Evolutionary conservation across 495 filamentous ascomycete genomes (phyloP).

Genomic region (Talaromyces thailandensis): DNA sequence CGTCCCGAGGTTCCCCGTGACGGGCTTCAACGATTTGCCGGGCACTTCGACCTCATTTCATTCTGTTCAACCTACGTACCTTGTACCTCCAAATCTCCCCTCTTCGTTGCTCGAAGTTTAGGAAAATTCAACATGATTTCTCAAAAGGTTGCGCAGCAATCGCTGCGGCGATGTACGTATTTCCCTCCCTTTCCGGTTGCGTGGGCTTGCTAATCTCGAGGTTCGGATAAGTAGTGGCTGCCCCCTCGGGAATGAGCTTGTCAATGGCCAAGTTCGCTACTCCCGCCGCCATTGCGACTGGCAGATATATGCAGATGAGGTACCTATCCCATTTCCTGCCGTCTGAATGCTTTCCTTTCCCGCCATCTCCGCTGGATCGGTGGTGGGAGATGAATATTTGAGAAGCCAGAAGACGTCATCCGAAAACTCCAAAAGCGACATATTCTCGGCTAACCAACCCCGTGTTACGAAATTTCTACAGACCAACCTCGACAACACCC

Average conservation of each 20-base stretch:
- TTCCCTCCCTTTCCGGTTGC: background rate
- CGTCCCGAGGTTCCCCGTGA: constrained; percentile 37
- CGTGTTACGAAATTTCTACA: constrained; percentile 9
- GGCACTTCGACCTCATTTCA: background rate
- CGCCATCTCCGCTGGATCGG: background rate
- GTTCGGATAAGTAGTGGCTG: constrained; percentile 24
- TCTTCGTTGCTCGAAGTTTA: background rate
- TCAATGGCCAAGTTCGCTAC: constrained; percentile 41
- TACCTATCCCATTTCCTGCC: constrained; percentile 18
- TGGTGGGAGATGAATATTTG: background rate
- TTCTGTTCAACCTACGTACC: background rate
- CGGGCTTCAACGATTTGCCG: background rate
- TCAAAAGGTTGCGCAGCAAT: constrained; percentile 57
- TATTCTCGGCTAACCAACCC: constrained; percentile 3
- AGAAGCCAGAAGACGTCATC: background rate
- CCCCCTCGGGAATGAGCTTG: constrained; percentile 38
- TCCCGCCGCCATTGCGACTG: constrained; percentile 40
- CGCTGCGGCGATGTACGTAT: constrained; percentile 59
- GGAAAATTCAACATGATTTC: constrained; percentile 42
- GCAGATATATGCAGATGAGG: constrained; percentile 45
- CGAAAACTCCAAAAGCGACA: background rate
- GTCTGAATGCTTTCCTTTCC: background rate
- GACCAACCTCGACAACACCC: constrained; percentile 49
- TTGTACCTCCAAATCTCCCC: background rate
- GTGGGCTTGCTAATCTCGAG: constrained; percentile 8